phyloP scores from a whole-genome alignment of 2,329 filamentous ascomycete species.

The Sphaerostilbella broomeana region DNA sequence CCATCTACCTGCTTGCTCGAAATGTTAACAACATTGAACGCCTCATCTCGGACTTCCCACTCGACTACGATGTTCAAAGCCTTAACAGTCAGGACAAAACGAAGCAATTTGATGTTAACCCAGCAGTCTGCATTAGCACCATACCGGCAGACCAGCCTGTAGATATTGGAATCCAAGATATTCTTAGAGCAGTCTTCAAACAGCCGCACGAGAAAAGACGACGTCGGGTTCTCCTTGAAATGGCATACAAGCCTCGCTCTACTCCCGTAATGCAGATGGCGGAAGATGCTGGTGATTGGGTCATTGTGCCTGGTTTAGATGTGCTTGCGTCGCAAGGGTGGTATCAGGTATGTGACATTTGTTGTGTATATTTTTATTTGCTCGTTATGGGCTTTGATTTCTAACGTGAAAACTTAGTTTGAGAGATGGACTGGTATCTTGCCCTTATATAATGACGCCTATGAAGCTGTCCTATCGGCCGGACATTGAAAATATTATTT shows the following conservation, averaged over 20 bases:
- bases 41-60: slow-evolving; percentile 67
- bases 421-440: slow-evolving; percentile 78
- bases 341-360: slow-evolving; percentile 60
- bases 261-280: slow-evolving; percentile 84
- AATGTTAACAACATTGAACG: slow-evolving; percentile 60
- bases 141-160: slow-evolving; percentile 85
- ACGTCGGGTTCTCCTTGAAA: slow-evolving; percentile 69
- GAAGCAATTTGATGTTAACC: slow-evolving; percentile 41
- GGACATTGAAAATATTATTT: not conserved
- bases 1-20: slow-evolving; percentile 82
- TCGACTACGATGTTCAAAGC: slow-evolving; percentile 62
- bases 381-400: not conserved
- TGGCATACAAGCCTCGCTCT: slow-evolving; percentile 87
- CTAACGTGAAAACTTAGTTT: slow-evolving; percentile 45
- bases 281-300: slow-evolving; percentile 65
- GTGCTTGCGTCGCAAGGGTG: slow-evolving; percentile 83
- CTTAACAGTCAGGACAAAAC: slow-evolving; percentile 47
- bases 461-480: slow-evolving; percentile 49
- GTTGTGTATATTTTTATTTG: not conserved
- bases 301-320: slow-evolving; percentile 78
- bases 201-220: slow-evolving; percentile 26
- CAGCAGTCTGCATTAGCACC: slow-evolving; percentile 72
- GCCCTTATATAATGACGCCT: slow-evolving; percentile 64
- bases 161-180: slow-evolving; percentile 60
- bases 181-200: slow-evolving; percentile 49